Conservation (phyloP, 2,329 filamentous ascomycete species). For the Basipetospora chlamydospora region DNA sequence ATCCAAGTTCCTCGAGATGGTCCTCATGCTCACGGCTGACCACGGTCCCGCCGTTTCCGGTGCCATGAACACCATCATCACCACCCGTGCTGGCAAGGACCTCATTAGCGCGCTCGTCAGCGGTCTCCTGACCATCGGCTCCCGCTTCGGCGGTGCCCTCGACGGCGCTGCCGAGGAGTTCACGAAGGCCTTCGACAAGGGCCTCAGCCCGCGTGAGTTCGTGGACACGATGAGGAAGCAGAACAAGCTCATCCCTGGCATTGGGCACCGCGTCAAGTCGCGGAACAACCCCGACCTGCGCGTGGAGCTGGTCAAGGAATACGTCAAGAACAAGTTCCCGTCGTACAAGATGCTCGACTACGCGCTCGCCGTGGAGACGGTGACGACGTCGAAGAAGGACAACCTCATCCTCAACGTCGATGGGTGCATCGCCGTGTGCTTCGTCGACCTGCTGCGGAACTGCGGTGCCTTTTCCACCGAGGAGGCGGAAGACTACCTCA, state of each 20-base stretch:
- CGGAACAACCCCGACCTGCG: conserved; percentile 99
- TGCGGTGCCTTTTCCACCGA: conserved; percentile 92
- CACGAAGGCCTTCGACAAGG: conserved; percentile 95
- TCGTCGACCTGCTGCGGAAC: conserved; percentile 94
- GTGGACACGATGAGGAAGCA: conserved; percentile 98
- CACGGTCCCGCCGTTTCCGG: conserved; percentile 98
- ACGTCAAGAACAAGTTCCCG: conserved; percentile 93
- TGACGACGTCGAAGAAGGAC: conserved; percentile 99
- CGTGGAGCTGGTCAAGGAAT: conserved; percentile 99
- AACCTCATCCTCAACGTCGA: conserved; percentile 99
- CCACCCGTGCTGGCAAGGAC: conserved; percentile 97
- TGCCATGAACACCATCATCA: conserved; percentile 99
- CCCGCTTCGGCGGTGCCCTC: conserved; percentile 93
- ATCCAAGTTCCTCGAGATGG: conserved; percentile 99
- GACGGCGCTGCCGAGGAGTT: conserved; percentile 98
- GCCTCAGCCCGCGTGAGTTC: conserved; percentile 94
- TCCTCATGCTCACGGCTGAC: conserved; percentile 98
- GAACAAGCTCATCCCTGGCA: conserved; percentile 99
- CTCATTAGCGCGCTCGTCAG: conserved; percentile 89
- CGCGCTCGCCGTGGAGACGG: conserved; percentile 90
- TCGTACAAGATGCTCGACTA: conserved; percentile 98
- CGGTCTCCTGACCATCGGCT: conserved; percentile 95
- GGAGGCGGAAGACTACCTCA: conserved; percentile 96
- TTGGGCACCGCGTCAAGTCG: conserved; percentile 98
- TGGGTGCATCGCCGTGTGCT: conserved; percentile 95